A percentile compares a stretch with the other conserved stretches of the same genome.
These are phyloP conservation scores for Scenedesmus sp. DNA, from an alignment of 163 green algal genomes.

Conservation along the genomic window DNA sequence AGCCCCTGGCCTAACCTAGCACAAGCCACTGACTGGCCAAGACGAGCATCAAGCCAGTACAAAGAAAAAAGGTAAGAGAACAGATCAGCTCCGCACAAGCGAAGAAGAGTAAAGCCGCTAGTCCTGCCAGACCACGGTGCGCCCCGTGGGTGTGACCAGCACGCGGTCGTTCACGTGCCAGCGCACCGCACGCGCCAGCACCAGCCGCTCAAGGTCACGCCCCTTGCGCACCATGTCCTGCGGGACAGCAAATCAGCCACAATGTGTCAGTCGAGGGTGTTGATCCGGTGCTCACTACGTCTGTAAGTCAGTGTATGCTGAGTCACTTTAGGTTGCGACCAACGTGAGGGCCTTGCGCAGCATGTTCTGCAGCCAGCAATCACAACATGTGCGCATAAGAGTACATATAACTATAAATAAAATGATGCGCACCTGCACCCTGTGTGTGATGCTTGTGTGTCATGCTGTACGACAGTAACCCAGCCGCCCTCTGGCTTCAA, in stretches of 20 bases:
- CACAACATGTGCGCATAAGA: background rate
- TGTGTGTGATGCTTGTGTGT: slow-evolving; percentile 60
- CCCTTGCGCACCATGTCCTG: slow-evolving; percentile 65
- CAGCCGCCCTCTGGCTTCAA: no score
- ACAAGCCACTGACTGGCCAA: no score
- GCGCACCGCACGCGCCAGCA: slow-evolving; percentile 80
- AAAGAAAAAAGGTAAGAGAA: no score
- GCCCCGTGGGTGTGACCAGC: slow-evolving; percentile 71
- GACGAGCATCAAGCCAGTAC: no score
- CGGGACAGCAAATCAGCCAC: background rate
- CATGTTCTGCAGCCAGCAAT: background rate
- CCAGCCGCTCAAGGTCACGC: slow-evolving; percentile 80
- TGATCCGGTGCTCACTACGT: background rate
- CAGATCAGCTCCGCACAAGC: no score
- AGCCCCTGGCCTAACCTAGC: no score
- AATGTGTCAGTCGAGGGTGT: background rate
- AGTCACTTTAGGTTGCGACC: background rate
- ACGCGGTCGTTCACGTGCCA: slow-evolving; percentile 83
- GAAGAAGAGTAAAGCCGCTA: slow-evolving; percentile 30
- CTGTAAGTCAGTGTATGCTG: background rate
- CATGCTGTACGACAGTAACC: slow-evolving; percentile 62
- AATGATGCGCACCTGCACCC: background rate
- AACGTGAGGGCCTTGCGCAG: background rate
- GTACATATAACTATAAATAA: no score
- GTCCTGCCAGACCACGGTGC: slow-evolving; percentile 85